Percentiles rank a stretch among this genome's conserved stretches.
These are phyloP conservation scores for Chaetomiaceae sp. DNA, from an alignment of 2,329 filamentous ascomycete species.

Conservation along the genomic window DNA sequence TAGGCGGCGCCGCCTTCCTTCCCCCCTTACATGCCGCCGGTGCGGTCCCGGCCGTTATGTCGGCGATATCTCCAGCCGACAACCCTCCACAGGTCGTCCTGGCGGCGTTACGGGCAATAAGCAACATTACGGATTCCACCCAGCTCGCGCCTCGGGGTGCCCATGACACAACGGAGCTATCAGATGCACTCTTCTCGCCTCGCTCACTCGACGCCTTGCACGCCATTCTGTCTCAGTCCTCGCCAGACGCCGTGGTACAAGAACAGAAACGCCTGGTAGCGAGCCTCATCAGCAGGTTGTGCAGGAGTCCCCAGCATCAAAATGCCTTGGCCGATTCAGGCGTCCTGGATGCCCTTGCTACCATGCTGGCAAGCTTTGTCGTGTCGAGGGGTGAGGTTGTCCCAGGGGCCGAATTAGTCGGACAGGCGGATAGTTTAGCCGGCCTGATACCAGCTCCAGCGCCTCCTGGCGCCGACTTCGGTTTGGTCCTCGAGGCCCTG, in stretches of 20 bases:
- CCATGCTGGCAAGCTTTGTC: constrained; percentile 66
- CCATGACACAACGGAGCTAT: constrained; percentile 45
- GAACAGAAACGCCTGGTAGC: constrained; percentile 59
- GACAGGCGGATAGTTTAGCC: constrained; percentile 50
- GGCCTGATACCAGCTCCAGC: constrained; percentile 60
- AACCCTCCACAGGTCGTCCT: constrained; percentile 64
- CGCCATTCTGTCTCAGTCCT: constrained; percentile 59
- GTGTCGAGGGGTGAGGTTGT: constrained; percentile 65
- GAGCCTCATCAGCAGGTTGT: constrained; percentile 54
- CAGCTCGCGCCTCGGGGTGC: constrained; percentile 47
- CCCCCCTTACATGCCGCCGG: constrained; percentile 65
- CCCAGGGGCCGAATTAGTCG: constrained; percentile 55
- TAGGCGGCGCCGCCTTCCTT: constrained; percentile 78
- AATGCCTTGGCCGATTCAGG: constrained; percentile 66
- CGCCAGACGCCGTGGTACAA: constrained; percentile 49
- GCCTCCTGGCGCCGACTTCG: constrained; percentile 54
- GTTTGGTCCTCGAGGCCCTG: constrained; percentile 72
- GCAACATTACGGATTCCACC: constrained; percentile 64
- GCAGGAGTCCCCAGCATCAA: constrained; percentile 66
- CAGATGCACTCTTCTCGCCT: constrained; percentile 61
- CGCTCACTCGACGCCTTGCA: constrained; percentile 59
- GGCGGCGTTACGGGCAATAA: constrained; percentile 69
- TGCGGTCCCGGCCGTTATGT: constrained; percentile 65
- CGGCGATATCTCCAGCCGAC: constrained; percentile 61
- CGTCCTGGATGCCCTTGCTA: constrained; percentile 73